A percentile compares a stretch with the other conserved stretches of the same genome.
Evolutionary conservation across 1,284 basidiomycete genomes (phyloP).

Genomic region (Grifola frondosa): DNA sequence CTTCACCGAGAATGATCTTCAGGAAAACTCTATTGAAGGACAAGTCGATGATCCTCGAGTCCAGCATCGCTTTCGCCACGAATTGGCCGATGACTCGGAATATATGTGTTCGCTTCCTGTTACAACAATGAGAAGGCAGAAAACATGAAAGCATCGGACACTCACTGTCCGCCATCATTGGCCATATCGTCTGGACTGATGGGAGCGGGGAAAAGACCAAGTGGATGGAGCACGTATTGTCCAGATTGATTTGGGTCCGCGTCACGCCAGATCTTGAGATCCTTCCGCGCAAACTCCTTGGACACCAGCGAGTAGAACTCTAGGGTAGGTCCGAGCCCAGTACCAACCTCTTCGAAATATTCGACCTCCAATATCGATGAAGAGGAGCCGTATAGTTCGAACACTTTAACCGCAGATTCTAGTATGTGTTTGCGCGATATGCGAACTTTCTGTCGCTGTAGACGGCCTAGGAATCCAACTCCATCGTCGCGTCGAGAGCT

Average conservation of each 20-base stretch:
- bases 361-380: slow-evolving; percentile 95
- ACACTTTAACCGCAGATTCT: slow-evolving; percentile 97
- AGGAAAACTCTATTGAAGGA: slow-evolving; percentile 93
- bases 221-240: slow-evolving; percentile 76
- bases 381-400: slow-evolving; percentile 94
- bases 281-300: slow-evolving; percentile 86
- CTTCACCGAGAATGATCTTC: slow-evolving; percentile 83
- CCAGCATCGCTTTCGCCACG: slow-evolving; percentile 96
- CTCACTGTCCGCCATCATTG: slow-evolving; percentile 72
- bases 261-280: slow-evolving; percentile 90
- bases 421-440: slow-evolving; percentile 94
- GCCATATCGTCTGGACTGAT: slow-evolving; percentile 62
- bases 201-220: slow-evolving; percentile 89
- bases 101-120: slow-evolving; percentile 76
- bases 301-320: slow-evolving; percentile 97
- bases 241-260: slow-evolving; percentile 66
- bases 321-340: slow-evolving; percentile 95
- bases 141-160: slow-evolving; percentile 16
- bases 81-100: slow-evolving; percentile 94
- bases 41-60: slow-evolving; percentile 96
- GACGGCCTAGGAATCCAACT: slow-evolving; percentile 86
- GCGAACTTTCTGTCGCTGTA: slow-evolving; percentile 95
- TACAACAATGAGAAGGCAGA: slow-evolving; percentile 3
- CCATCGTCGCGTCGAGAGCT: slow-evolving; percentile 83
- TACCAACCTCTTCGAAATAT: slow-evolving; percentile 99